These are phyloP conservation scores for Leccinum cinnamomeum DNA, from an alignment of 1,284 basidiomycete genomes.

Conservation along the genomic window DNA sequence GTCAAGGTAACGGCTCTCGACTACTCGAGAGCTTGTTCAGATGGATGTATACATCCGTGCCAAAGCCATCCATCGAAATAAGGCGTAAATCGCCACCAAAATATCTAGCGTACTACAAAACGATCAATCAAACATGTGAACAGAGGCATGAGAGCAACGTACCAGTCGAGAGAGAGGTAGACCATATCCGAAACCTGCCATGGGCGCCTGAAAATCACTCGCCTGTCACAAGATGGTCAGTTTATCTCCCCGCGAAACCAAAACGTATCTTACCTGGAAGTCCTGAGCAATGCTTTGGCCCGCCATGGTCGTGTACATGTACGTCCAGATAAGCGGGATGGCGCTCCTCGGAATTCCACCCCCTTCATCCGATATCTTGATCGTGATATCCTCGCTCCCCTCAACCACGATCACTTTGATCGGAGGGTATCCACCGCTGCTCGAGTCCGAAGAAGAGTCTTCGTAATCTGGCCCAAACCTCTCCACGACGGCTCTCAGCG, in stretches of 20 bases:
- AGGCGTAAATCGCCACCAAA: conserved; percentile 94
- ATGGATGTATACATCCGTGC: conserved; percentile 90
- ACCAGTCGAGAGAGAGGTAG: conserved; percentile 87
- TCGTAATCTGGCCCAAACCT: conserved; percentile 83
- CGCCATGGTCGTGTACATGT: conserved; percentile 98
- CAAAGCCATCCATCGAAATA: conserved; percentile 97
- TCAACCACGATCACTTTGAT: conserved; percentile 98
- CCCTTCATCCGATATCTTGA: conserved; percentile 96
- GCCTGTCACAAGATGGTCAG: conserved; percentile 36
- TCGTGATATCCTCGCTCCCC: conserved; percentile 95
- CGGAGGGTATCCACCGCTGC: conserved; percentile 66
- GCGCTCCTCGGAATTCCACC: conserved; percentile 94
- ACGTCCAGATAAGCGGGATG: conserved; percentile 96
- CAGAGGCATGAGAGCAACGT: conserved; percentile 27
- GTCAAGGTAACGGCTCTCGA: conserved; percentile 66
- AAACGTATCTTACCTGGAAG: conserved; percentile 47
- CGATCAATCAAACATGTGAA: neutral
- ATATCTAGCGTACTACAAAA: conserved; percentile 81
- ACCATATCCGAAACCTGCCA: conserved; percentile 97
- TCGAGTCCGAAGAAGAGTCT: conserved; percentile 35
- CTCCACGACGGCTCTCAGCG: conserved; percentile 94
- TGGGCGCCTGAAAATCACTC: conserved; percentile 95
- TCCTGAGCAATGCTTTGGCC: conserved; percentile 83
- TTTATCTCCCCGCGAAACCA: neutral
- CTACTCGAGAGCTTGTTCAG: conserved; percentile 82